Base-by-base conservation (phyloP, 148 eudicot genomes). In the Arbutus unedo region DNA sequence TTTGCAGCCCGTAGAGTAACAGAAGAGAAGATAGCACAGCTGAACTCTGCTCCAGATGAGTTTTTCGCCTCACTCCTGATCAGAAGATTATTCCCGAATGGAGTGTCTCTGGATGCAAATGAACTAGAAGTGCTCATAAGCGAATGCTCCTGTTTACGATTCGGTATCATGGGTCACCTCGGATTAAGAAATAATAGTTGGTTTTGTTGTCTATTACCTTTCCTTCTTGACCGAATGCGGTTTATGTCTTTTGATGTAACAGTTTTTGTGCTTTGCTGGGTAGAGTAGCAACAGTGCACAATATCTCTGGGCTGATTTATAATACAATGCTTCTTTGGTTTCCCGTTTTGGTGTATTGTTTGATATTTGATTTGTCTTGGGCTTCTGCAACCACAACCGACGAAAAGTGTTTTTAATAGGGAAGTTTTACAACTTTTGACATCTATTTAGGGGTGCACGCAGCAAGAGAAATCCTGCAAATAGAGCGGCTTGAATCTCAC, bases 21-120 rank as follows among this genome's bases (percentile, higher is more conserved):
- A 81, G 85, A 91, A 2, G 88, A 92, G 86, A 95, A 93, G 93
- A 93, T 95, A 67, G 96, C 90, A 74, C 93, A 93, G 85, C 85
- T 93, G 88, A 95, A 91, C 89, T 87, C 91, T 8, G 93, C 98
- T 10, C 91, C 92, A 25, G 98, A 95, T 82, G 87, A 91, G 56
- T 91, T 89, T 45, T 62, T 62, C 31, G 2, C n/a, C 67, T 7
- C 13, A 9, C 38, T 83, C 91, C 62, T 89, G 89, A 57, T 70
- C 96, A 38, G 97, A 87, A 56, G 92, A 84, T 43, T 87, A 84
- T 43, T 87, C 79, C 87, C 93, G 8, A 86, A 92, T 74, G 92
- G 88, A 82, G 89, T 84, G 18, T 91, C 86, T 6, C 83, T 88
- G 77, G 84, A 83, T 86, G 45, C 91, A 8, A 91, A 88, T 82